Evolutionary conservation across 352 stramenopile genomes (phyloP), one percentile per base, ranked within the genome.

Genomic region (Blastocystis hominis): DNA sequence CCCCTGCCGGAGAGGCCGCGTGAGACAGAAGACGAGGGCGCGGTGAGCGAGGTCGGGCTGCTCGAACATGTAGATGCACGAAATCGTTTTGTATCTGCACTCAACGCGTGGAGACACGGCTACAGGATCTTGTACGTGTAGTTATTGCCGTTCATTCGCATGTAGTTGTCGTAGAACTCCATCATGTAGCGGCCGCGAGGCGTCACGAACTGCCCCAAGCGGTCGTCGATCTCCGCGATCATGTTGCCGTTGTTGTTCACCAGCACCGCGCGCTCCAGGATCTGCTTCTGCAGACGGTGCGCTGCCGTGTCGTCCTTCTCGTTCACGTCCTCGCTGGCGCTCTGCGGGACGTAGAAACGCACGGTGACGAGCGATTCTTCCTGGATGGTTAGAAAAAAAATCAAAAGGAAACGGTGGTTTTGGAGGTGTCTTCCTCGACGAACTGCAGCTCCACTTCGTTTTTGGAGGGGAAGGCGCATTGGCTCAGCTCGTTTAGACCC

Each of bases 371-470:
- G 91, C 72, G 93, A 94, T 79, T 97, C 93, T 89, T 96, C 92
- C 55, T 89, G 44, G 24, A 30, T 30, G 1, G 53, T 54, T 81
- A 20, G 42, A 61, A 69, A 17, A 15, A 77, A 81, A 38, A 17
- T 15, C 6, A 10, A 38, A 44, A 42, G 84, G 9, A 13, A 89
- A 90, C 93, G 89, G 92, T 95, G 9, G 94, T 94, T 62, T 97
- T 95, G n/a, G 97, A 94, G 20, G 94, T 97, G 90, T 99, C 96
- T 78, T 95, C 95, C 90, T 98, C 96, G 89, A 97, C 93, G 90
- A 99, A 98, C 91, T 99, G 97, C 70, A 99, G 90, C 90, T 98
- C 95, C 64, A 99, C 96, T 89, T 99, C 96, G 90, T 98, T 98
- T 77, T 95, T 97, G 66, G 94, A 95, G 0, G 96, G 96, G 76